Evolutionary conservation across 1,139 yeast species (phyloP).

Genomic region (Blastobotrys persicus): DNA sequence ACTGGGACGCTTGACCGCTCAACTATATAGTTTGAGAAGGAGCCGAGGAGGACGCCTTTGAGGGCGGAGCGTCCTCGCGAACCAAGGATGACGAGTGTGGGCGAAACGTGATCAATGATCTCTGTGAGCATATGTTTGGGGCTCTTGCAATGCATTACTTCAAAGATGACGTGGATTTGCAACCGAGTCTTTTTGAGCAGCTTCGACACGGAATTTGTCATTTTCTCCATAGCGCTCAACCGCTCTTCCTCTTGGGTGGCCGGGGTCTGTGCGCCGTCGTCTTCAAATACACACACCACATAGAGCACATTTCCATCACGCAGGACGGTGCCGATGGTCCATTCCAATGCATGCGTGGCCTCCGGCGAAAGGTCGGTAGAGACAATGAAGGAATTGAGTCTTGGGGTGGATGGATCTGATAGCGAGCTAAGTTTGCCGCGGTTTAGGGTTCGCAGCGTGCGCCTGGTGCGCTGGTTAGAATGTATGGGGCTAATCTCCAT

Average conservation of each 20-base stretch:
- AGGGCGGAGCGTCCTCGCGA: slow-evolving; percentile 74
- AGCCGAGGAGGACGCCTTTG: slow-evolving; percentile 73
- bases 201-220: slow-evolving; percentile 58
- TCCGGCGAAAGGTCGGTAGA: slow-evolving; percentile 86
- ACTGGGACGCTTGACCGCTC: slow-evolving; percentile 82
- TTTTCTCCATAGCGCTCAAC: slow-evolving; percentile 56
- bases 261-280: slow-evolving; percentile 44
- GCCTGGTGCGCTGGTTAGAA: slow-evolving; percentile 48
- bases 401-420: slow-evolving; percentile 40
- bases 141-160: slow-evolving; percentile 78
- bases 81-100: slow-evolving; percentile 80
- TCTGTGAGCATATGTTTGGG: slow-evolving; percentile 85
- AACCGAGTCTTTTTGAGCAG: slow-evolving; percentile 67
- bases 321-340: slow-evolving; percentile 84
- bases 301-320: slow-evolving; percentile 83
- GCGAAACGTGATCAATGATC: slow-evolving; percentile 76
- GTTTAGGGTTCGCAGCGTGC: slow-evolving; percentile 66
- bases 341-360: slow-evolving; percentile 80
- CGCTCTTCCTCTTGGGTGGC: slow-evolving; percentile 43
- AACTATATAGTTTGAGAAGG: slow-evolving; percentile 72
- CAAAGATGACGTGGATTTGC: slow-evolving; percentile 72
- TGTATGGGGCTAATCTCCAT: slow-evolving; percentile 62
- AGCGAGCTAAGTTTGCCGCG: slow-evolving; percentile 66
- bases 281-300: slow-evolving; percentile 75
- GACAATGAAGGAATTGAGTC: slow-evolving; percentile 67